Evolutionary conservation across 257 asterid species (phyloP).

Genomic region (Marsdenia floribunda): DNA sequence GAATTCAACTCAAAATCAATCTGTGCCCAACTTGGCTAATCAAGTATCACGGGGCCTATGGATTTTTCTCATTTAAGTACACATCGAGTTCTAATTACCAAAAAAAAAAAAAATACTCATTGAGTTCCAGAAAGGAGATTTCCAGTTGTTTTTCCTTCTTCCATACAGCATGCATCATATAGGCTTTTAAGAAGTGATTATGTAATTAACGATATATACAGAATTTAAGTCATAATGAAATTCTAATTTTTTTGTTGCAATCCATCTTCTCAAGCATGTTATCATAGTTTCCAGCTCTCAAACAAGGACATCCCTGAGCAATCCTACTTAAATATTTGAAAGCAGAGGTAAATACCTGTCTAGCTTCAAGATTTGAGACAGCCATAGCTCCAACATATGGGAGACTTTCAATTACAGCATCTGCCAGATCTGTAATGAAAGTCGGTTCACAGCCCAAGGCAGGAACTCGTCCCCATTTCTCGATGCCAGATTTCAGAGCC

Average conservation of each 20-base stretch:
- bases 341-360: slow-evolving; percentile 52
- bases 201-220: neutral
- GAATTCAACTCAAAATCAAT: too few relatives aligned
- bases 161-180: neutral
- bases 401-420: slow-evolving; percentile 97
- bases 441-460: slow-evolving; percentile 94
- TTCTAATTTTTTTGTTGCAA: neutral
- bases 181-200: neutral
- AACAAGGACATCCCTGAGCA: neutral
- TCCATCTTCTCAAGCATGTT: neutral
- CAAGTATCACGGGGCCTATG: too few relatives aligned
- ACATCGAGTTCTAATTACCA: too few relatives aligned
- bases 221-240: neutral
- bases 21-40: too few relatives aligned
- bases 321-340: neutral
- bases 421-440: slow-evolving; percentile 91
- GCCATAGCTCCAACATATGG: slow-evolving; percentile 99
- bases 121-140: neutral
- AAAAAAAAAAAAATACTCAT: too few relatives aligned
- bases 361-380: slow-evolving; percentile 95
- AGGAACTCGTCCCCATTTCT: slow-evolving; percentile 99
- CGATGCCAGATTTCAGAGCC: slow-evolving; percentile 88
- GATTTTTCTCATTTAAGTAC: too few relatives aligned
- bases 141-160: neutral
- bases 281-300: neutral